Conservation (phyloP, 2,329 filamentous ascomycete genomes). For the Colletotrichum horii region DNA sequence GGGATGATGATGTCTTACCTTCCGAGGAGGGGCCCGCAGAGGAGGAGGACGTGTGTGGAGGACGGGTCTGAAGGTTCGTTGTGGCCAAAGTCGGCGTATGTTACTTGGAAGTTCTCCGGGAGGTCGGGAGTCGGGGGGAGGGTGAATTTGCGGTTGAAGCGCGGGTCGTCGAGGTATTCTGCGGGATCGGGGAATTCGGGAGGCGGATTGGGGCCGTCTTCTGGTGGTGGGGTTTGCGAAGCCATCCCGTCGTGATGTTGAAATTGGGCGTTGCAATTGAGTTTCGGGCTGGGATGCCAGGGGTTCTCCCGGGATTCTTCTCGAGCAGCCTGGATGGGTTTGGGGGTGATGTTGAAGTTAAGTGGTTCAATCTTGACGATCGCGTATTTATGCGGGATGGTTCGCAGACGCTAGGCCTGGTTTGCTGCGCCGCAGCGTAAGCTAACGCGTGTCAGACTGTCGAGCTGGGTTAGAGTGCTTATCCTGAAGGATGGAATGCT, state of each 20-base stretch:
- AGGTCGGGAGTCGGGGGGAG: conserved; percentile 25
- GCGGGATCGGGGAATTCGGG: neutral
- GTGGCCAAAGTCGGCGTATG: conserved; percentile 37
- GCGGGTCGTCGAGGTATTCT: conserved; percentile 25
- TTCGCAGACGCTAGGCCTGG: neutral
- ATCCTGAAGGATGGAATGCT: neutral
- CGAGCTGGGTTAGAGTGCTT: neutral
- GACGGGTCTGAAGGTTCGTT: conserved; percentile 28
- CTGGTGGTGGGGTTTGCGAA: neutral
- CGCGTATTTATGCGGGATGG: rapidly evolving
- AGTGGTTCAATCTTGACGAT: neutral
- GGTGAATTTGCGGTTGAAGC: conserved; percentile 31
- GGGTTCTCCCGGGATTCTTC: neutral
- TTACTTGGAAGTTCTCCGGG: conserved; percentile 20
- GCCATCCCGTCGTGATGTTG: neutral
- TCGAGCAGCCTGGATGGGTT: neutral
- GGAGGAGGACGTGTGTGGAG: conserved; percentile 31
- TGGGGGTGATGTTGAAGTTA: neutral
- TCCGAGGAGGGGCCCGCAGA: conserved; percentile 31
- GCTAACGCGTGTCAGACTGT: neutral
- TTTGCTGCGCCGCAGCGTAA: neutral
- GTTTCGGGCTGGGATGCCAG: neutral
- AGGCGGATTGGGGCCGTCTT: neutral
- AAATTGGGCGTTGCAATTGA: neutral
- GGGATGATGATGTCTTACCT: neutral